Percentiles rank a stretch among this genome's conserved stretches.
These are phyloP conservation scores for Paratinospora sagittata DNA, from an alignment of 164 flowering plant genomes.

Conservation along the genomic window DNA sequence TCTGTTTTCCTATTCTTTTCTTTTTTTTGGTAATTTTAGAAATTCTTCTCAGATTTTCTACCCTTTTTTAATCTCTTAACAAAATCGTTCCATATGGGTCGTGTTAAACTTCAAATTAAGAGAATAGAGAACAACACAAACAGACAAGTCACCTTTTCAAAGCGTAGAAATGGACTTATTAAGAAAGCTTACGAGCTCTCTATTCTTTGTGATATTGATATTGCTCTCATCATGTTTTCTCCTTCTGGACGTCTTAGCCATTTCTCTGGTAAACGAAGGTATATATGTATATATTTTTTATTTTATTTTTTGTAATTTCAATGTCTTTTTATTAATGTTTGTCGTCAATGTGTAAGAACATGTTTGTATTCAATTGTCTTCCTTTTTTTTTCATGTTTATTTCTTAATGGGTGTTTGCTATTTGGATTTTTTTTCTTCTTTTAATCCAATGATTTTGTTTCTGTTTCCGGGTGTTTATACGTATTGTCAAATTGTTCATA, in stretches of 20 bases:
- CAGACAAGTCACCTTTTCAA: constrained; percentile 74
- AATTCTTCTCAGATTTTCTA: background rate
- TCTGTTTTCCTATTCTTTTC: constrained; percentile 6
- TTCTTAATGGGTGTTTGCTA: background rate
- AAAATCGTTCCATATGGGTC: constrained; percentile 36
- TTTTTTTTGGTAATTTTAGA: constrained; percentile 1
- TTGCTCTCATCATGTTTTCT: constrained; percentile 71
- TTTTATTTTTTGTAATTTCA: no score
- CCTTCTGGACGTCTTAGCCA: constrained; percentile 60
- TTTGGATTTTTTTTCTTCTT: background rate
- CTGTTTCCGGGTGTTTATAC: no score
- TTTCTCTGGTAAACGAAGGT: constrained; percentile 50
- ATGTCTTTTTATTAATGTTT: no score
- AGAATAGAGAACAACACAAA: constrained; percentile 68
- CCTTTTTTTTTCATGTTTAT: background rate
- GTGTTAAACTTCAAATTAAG: constrained; percentile 64
- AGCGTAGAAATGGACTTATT: constrained; percentile 73
- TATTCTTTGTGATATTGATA: constrained; percentile 63
- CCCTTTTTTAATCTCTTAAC: background rate
- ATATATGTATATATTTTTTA: no score
- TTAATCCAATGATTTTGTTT: background rate
- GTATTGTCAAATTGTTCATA: background rate
- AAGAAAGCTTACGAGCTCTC: constrained; percentile 76
- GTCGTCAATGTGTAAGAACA: background rate
- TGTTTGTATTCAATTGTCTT: background rate